These are phyloP conservation scores for Durio zibethinus DNA, from an alignment of 345 rosid genomes.

Conservation along the genomic window DNA sequence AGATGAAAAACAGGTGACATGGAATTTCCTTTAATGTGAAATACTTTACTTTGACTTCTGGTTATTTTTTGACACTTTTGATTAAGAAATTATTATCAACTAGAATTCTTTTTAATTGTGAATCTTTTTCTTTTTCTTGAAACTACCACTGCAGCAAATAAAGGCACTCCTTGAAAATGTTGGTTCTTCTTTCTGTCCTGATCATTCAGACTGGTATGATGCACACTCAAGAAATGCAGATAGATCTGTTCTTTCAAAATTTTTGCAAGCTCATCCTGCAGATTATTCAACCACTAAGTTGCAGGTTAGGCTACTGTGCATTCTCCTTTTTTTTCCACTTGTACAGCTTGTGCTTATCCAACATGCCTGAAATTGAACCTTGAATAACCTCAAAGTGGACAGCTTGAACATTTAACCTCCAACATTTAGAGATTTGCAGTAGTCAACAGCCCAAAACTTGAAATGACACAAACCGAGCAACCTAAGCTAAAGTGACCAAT, in stretches of 20 bases:
- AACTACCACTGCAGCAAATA: constrained; percentile 65
- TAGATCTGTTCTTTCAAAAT: constrained; percentile 72
- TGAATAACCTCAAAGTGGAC: not conserved
- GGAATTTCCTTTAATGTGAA: constrained; percentile 12
- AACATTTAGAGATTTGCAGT: not conserved
- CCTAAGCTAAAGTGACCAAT: not conserved
- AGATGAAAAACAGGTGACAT: constrained; percentile 81
- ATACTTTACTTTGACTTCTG: not conserved
- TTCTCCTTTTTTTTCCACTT: not conserved
- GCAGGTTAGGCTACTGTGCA: constrained; percentile 49
- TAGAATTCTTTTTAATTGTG: not conserved
- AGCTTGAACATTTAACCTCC: not conserved
- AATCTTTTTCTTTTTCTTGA: constrained; percentile 15
- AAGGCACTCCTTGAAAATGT: constrained; percentile 71
- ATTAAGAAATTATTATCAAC: not conserved
- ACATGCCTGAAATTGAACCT: not conserved
- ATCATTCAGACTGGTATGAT: constrained; percentile 73
- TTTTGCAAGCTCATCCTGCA: constrained; percentile 76
- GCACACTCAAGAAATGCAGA: constrained; percentile 69
- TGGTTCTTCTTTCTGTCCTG: constrained; percentile 78
- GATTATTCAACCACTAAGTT: constrained; percentile 78
- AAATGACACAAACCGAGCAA: not conserved
- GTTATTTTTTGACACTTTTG: not conserved
- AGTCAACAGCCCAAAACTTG: not conserved
- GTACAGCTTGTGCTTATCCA: not conserved